Evolutionary conservation across 768 basidiomycete species (phyloP).

Genomic region (Scleroderma bovista): DNA sequence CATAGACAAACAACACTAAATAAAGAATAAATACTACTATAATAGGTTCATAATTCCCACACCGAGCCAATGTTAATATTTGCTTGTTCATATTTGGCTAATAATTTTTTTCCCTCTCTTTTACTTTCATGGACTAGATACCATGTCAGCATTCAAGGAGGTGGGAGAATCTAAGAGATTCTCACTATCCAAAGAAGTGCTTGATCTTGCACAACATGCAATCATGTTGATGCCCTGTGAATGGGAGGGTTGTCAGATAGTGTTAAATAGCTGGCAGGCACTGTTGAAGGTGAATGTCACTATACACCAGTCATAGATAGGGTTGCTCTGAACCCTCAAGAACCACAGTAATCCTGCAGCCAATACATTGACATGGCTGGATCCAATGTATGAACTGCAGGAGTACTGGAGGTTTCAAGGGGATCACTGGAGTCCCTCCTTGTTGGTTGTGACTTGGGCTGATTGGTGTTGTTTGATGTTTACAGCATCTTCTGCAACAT

Average conservation of each 20-base stretch:
- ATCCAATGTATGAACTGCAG: conserved; percentile 12
- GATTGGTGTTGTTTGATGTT: conserved; percentile 6
- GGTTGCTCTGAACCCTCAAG: background rate
- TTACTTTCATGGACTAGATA: background rate
- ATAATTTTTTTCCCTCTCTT: background rate
- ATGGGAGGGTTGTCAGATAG: conserved; percentile 21
- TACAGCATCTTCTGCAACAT: conserved; percentile 23
- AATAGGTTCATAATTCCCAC: background rate
- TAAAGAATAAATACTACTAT: background rate
- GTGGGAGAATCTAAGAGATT: conserved; percentile 10
- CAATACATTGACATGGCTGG: conserved; percentile 4
- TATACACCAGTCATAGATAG: background rate
- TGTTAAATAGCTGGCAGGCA: conserved; percentile 24
- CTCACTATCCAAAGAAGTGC: conserved; percentile 18
- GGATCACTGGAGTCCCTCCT: background rate
- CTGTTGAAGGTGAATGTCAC: conserved; percentile 24
- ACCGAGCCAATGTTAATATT: background rate
- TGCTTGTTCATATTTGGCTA: background rate
- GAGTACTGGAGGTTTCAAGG: conserved; percentile 17
- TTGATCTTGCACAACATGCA: conserved; percentile 17
- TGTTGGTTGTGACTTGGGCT: background rate
- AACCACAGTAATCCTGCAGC: conserved; percentile 12
- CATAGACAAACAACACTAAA: no score
- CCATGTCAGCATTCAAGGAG: conserved; percentile 10
- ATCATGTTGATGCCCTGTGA: conserved; percentile 25